Conservation (phyloP, 805 yeast species). For the Debaryomyces tyrocola region DNA sequence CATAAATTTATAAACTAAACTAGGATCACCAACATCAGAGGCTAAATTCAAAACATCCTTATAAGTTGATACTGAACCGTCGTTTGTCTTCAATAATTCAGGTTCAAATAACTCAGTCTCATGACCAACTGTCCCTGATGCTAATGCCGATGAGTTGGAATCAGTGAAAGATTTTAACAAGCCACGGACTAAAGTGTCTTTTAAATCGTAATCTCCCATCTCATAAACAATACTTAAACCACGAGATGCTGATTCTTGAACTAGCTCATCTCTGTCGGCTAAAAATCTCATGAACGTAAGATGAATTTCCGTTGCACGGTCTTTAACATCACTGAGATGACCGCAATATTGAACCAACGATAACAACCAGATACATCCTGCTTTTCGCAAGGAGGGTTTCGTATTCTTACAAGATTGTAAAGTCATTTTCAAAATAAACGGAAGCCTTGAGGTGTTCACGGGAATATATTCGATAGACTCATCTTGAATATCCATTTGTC, state of each 20-base stretch:
- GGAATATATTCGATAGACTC: slow-evolving; percentile 18
- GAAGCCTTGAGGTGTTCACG: slow-evolving; percentile 15
- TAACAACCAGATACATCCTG: slow-evolving; percentile 83
- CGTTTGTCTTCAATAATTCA: slow-evolving; percentile 75
- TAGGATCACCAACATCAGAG: slow-evolving; percentile 93
- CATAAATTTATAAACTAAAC: slow-evolving; percentile 92
- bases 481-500: slow-evolving; percentile 55
- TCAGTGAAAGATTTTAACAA: slow-evolving; percentile 78
- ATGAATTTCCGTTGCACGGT: slow-evolving; percentile 62
- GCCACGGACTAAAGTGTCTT: slow-evolving; percentile 71
- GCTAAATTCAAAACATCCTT: slow-evolving; percentile 87
- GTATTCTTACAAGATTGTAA: slow-evolving; percentile 58
- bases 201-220: slow-evolving; percentile 62
- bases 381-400: slow-evolving; percentile 71
- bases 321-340: slow-evolving; percentile 37
- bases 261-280: slow-evolving; percentile 76
- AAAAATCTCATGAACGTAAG: slow-evolving; percentile 73
- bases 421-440: slow-evolving; percentile 46
- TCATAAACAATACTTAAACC: slow-evolving; percentile 85
- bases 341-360: slow-evolving; percentile 77
- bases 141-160: slow-evolving; percentile 44
- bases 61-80: slow-evolving; percentile 86
- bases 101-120: slow-evolving; percentile 87
- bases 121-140: slow-evolving; percentile 67
- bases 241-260: slow-evolving; percentile 91